phyloP scores from a whole-genome alignment of 1,284 basidiomycete genomes.

The Dichomitus squalens region DNA sequence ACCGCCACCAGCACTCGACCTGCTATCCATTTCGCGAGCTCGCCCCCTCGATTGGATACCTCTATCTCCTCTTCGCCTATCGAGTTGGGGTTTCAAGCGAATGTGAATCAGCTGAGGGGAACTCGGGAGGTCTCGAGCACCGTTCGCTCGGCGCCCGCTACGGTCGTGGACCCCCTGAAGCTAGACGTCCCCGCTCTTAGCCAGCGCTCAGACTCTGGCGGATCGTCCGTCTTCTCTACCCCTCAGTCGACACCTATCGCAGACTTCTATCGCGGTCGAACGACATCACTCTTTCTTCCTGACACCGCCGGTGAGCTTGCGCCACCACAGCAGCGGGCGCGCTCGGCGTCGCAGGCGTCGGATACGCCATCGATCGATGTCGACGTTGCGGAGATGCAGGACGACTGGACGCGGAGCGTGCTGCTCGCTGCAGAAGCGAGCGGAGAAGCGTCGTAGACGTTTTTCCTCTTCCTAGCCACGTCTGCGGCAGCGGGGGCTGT shows the following conservation, averaged over 20 bases:
- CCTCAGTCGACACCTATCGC: slow-evolving; percentile 49
- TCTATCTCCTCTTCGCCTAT: slow-evolving; percentile 50
- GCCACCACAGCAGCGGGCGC: slow-evolving; percentile 15
- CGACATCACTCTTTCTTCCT: slow-evolving; percentile 39
- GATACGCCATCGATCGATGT: slow-evolving; percentile 31
- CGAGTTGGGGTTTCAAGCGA: slow-evolving; percentile 41
- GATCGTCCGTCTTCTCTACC: slow-evolving; percentile 32
- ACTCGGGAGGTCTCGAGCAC: slow-evolving; percentile 1
- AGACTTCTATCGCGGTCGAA: slow-evolving; percentile 41
- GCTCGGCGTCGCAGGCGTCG: slow-evolving; percentile 25
- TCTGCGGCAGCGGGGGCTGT: too few species aligned
- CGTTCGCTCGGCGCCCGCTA: slow-evolving; percentile 10
- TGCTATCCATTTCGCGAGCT: slow-evolving; percentile 38
- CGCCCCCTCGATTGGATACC: slow-evolving; percentile 53
- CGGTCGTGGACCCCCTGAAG: not conserved
- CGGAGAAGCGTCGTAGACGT: not conserved
- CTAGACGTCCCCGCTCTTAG: slow-evolving; percentile 16
- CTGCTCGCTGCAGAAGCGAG: slow-evolving; percentile 50
- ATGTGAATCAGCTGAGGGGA: slow-evolving; percentile 7
- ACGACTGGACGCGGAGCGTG: slow-evolving; percentile 64
- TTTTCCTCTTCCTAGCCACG: too few species aligned
- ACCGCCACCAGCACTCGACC: slow-evolving; percentile 39
- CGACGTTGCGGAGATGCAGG: slow-evolving; percentile 38
- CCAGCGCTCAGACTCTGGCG: slow-evolving; percentile 28
- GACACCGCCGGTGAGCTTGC: slow-evolving; percentile 30